Conservation (phyloP, 345 rosid genomes). For the Melaleuca alternifolia region DNA sequence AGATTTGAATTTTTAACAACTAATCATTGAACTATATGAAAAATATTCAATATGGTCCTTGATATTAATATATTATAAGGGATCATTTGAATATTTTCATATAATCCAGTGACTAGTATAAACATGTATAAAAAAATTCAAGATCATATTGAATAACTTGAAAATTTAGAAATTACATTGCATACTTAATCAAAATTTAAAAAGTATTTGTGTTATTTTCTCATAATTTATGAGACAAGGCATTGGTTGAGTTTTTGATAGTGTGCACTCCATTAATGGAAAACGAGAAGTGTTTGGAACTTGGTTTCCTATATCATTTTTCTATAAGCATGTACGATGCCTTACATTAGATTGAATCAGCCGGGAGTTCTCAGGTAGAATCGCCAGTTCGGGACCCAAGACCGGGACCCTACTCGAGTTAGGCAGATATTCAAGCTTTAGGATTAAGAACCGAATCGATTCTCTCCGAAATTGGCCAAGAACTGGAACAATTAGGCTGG, state of each 20-base stretch:
- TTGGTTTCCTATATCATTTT: not conserved
- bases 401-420: not conserved
- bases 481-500: not conserved
- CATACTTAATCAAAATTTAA: too few species aligned
- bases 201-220: too few species aligned
- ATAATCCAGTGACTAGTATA: too few species aligned
- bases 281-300: not conserved
- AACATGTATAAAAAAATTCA: too few species aligned
- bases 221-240: not conserved
- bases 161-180: too few species aligned
- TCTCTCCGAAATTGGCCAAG: not conserved
- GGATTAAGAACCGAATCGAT: not conserved
- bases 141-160: too few species aligned
- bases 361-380: not conserved
- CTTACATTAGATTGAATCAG: not conserved
- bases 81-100: too few species aligned
- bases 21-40: too few species aligned
- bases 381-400: not conserved
- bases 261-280: not conserved
- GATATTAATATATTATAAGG: too few species aligned
- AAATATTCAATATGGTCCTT: too few species aligned
- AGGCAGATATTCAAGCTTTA: not conserved
- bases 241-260: not conserved
- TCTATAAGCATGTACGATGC: not conserved
- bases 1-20: too few species aligned